Evolutionary conservation across 2,329 filamentous ascomycete genomes (phyloP).

Genomic region (Colletotrichum tabaci): DNA sequence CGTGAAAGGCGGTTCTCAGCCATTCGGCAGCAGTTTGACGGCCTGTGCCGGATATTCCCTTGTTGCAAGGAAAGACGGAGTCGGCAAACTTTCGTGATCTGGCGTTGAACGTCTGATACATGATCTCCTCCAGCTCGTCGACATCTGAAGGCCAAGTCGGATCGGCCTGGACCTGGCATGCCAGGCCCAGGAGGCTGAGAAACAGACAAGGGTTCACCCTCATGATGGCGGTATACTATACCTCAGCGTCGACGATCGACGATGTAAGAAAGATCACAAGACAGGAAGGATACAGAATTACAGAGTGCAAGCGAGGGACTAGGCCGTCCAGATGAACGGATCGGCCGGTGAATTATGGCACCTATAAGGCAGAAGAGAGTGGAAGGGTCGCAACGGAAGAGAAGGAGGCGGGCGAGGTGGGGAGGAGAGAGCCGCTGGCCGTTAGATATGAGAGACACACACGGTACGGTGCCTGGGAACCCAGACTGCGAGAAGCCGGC

Average conservation of each 20-base stretch:
- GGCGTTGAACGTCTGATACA: constrained; percentile 72
- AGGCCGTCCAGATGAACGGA: neutral
- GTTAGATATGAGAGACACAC: constrained; percentile 23
- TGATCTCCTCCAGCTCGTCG: constrained; percentile 76
- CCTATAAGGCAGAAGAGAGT: constrained; percentile 8
- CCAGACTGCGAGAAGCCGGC: neutral
- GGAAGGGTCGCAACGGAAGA: constrained; percentile 2
- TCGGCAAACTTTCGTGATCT: constrained; percentile 69
- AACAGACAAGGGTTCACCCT: constrained; percentile 47
- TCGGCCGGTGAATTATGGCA: constrained; percentile 4
- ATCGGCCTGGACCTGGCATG: constrained; percentile 56
- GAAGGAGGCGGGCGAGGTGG: neutral
- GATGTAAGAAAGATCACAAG: neutral
- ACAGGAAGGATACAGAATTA: neutral
- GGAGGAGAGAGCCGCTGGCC: constrained; percentile 11
- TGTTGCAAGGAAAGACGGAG: constrained; percentile 70
- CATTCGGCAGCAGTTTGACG: constrained; percentile 74
- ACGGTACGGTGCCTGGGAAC: constrained; percentile 1
- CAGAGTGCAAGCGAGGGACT: constrained; percentile 25
- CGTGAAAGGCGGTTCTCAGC: constrained; percentile 74
- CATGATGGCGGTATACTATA: constrained; percentile 47
- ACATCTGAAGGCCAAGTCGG: constrained; percentile 73
- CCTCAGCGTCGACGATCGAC: neutral
- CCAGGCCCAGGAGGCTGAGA: constrained; percentile 56
- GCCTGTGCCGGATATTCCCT: constrained; percentile 66